Percentiles rank a stretch among this genome's conserved stretches.
These are phyloP conservation scores for Isatis tinctoria DNA, from an alignment of 345 rosid species.

Conservation along the genomic window DNA sequence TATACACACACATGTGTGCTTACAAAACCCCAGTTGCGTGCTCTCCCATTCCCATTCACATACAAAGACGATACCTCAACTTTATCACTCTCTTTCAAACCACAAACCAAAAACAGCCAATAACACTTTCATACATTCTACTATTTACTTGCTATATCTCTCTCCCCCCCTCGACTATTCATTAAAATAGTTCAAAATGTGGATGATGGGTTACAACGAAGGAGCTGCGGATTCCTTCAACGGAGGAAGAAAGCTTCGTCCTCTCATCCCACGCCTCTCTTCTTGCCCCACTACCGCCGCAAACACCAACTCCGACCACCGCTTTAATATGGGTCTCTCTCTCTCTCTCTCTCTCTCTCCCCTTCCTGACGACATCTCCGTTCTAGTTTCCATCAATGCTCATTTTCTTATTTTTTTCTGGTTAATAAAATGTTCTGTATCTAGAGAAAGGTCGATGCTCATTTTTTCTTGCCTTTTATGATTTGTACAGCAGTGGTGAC, in stretches of 20 bases:
- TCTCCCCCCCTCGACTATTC: background rate
- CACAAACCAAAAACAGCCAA: constrained; percentile 10
- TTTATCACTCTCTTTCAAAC: constrained; percentile 24
- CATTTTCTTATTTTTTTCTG: background rate
- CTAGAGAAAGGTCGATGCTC: background rate
- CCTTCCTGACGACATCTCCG: too few relatives aligned
- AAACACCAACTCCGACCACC: constrained; percentile 57
- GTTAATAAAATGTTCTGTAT: background rate
- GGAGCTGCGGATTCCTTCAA: constrained; percentile 57
- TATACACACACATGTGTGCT: background rate
- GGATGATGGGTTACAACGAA: constrained; percentile 90
- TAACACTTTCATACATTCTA: constrained; percentile 17
- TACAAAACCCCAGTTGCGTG: constrained; percentile 31
- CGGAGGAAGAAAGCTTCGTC: constrained; percentile 73
- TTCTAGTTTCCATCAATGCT: background rate
- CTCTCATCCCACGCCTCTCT: constrained; percentile 71
- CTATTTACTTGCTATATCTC: background rate
- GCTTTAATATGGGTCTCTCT: constrained; percentile 37
- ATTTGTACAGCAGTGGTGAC: constrained; percentile 10
- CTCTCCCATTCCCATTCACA: constrained; percentile 32
- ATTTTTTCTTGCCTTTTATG: background rate
- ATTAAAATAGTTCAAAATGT: constrained; percentile 42
- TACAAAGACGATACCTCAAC: constrained; percentile 15
- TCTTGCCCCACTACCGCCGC: constrained; percentile 41
- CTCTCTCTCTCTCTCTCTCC: constrained; percentile 8